Conservation (phyloP, 331 rosid genomes). For the Erythrophleum ivorense region DNA sequence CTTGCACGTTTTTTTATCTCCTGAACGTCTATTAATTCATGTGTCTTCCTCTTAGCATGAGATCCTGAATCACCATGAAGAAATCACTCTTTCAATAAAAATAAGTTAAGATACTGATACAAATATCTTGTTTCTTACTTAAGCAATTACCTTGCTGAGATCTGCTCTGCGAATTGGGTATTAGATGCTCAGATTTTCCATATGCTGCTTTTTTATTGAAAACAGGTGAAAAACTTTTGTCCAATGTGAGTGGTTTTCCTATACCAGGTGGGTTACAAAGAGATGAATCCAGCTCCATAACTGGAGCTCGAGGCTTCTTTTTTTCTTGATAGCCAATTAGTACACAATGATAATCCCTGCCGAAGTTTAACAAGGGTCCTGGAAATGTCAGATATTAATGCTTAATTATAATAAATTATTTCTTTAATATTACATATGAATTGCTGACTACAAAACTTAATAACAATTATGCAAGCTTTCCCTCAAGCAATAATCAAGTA, state of each 20-base stretch:
- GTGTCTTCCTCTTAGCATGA: slow-evolving; percentile 58
- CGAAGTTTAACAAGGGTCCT: slow-evolving; percentile 34
- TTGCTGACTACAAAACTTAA: neutral
- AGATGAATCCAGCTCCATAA: slow-evolving; percentile 31
- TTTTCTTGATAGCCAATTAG: slow-evolving; percentile 71
- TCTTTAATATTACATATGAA: neutral
- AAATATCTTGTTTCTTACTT: slow-evolving; percentile 29
- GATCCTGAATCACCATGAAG: slow-evolving; percentile 45
- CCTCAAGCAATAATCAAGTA: neutral
- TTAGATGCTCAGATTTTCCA: slow-evolving; percentile 40
- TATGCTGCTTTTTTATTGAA: slow-evolving; percentile 29
- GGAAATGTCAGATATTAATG: slow-evolving; percentile 35
- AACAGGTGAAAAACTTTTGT: slow-evolving; percentile 32
- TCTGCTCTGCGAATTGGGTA: slow-evolving; percentile 40
- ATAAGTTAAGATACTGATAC: slow-evolving; percentile 20
- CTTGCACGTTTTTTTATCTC: slow-evolving; percentile 45
- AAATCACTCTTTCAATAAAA: slow-evolving; percentile 27
- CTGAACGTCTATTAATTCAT: slow-evolving; percentile 38
- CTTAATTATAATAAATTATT: slow-evolving; percentile 1
- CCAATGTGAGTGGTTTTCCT: slow-evolving; percentile 39
- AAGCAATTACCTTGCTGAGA: slow-evolving; percentile 55
- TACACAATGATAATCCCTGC: slow-evolving; percentile 75
- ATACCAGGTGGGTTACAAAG: slow-evolving; percentile 27
- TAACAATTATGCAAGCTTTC: slow-evolving; percentile 12
- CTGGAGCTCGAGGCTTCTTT: slow-evolving; percentile 30